Evolutionary conservation across 352 stramenopile genomes (phyloP).

Genomic region (Phytophthora syringae): DNA sequence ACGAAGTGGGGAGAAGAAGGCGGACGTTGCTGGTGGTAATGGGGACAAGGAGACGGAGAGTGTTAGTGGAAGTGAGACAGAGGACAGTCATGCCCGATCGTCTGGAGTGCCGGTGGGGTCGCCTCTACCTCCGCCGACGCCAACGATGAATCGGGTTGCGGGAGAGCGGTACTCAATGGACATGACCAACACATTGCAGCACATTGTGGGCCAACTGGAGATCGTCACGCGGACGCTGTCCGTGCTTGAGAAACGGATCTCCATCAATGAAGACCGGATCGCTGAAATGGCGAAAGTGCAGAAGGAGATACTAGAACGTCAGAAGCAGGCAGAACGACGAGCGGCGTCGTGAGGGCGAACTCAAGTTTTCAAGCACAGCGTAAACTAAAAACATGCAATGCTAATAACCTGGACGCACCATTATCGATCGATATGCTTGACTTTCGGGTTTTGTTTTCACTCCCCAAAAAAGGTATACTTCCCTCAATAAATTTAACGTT

Average conservation of each 20-base stretch:
- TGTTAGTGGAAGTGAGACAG: too few species aligned
- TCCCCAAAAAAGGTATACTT: too few species aligned
- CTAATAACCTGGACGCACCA: too few species aligned
- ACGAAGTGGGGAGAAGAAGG: conserved; percentile 8
- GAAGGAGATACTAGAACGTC: conserved; percentile 60
- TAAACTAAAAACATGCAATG: too few species aligned
- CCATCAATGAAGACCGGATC: conserved; percentile 84
- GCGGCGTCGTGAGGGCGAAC: conserved; percentile 16
- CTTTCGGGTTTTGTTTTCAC: too few species aligned
- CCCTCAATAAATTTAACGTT: too few species aligned
- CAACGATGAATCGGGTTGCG: conserved; percentile 3
- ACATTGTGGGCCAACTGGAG: conserved; percentile 91
- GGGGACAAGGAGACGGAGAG: conserved; percentile 7
- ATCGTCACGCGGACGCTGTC: conserved; percentile 88
- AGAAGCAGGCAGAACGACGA: conserved; percentile 33
- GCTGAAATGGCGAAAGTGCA: conserved; percentile 66
- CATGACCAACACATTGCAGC: conserved; percentile 75
- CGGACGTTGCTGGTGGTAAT: conserved; percentile 8
- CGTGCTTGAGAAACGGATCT: conserved; percentile 86
- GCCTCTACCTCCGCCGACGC: conserved; percentile 45
- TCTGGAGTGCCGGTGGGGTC: conserved; percentile 15
- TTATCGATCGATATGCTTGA: too few species aligned
- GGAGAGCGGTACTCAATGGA: conserved; percentile 21
- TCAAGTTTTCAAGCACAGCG: too few species aligned
- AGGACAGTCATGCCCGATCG: neutral